Base-by-base conservation (phyloP, 139 green algal genomes). In the Micractinium conductrix region DNA sequence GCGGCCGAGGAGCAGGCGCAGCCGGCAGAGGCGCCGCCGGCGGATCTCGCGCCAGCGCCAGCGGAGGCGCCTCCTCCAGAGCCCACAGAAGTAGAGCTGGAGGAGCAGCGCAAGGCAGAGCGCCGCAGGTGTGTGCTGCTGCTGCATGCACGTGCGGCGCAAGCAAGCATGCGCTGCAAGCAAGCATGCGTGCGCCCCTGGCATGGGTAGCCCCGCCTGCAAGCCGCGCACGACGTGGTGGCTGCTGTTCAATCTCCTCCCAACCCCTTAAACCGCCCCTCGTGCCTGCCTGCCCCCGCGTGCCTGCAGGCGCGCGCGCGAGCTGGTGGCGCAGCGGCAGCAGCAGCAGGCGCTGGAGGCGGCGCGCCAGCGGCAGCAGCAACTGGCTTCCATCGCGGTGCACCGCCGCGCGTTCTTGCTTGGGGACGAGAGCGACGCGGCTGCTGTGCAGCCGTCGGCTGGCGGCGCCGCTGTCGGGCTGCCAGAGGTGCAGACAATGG, bases 261-360 rank as follows among this genome's bases (percentile, higher is more conserved):
- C 55, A 72, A 2, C 22, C 28, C 8, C 75, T 19, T 33, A n/a
- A n/a, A n/a, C n/a, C n/a, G 28, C 30, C 3, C 3, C 2, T 45
- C 21, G 19, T 6, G 38, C 69, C 22, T 33, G 69, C 35, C 2
- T 55, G 69, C 40, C 22, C 7, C 6, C 53, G 10, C 26, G 22
- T 6, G 0, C 45, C 35, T 60, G 37, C 80, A 85, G 80, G 68
- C 80, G 80, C 17, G 80, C 80, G 0, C 48, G 80, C 0, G 80
- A 85, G 80, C 80, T 85, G 38, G 69, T 85, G 50, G 50, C 70
- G 28, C 69, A 85, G 80, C 69, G 53, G 70, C 80, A 85, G 80
- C 80, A 85, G 80, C 50, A 73, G 69, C 42, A 60, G 69, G 80
- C 80, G 38, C 26, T 80, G 37, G 69, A 79, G 35, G 80, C 69